Conservation (phyloP, 1,139 yeast species). For the Taphrina sp. region DNA sequence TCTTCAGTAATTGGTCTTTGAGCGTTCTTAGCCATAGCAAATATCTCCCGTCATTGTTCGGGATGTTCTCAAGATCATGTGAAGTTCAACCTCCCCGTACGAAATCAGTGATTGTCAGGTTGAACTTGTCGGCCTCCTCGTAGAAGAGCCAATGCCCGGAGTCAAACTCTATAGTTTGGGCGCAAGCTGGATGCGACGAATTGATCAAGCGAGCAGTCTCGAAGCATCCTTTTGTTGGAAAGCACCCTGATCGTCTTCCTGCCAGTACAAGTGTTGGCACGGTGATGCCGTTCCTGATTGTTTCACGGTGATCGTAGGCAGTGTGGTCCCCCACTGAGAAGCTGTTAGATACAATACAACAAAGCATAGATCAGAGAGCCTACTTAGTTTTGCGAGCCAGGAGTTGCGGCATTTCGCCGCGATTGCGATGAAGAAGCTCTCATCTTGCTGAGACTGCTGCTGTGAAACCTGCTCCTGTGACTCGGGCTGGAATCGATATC, state of each 20-base stretch:
- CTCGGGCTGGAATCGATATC: slow-evolving; percentile 18
- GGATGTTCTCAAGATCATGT: too few species aligned
- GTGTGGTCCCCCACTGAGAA: slow-evolving; percentile 26
- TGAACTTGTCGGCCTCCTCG: slow-evolving; percentile 26
- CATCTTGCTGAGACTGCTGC: slow-evolving; percentile 1
- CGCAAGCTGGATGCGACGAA: not conserved
- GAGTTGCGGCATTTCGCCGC: slow-evolving; percentile 4
- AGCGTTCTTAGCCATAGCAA: too few species aligned
- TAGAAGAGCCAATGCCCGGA: slow-evolving; percentile 32
- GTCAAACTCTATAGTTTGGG: slow-evolving; percentile 10
- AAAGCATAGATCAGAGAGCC: not conserved
- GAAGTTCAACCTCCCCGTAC: too few species aligned
- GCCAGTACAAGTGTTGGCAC: slow-evolving; percentile 20
- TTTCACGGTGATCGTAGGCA: slow-evolving; percentile 23
- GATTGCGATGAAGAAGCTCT: slow-evolving; percentile 8
- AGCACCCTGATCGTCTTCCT: slow-evolving; percentile 27
- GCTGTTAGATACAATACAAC: too few species aligned
- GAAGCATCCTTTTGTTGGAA: slow-evolving; percentile 15
- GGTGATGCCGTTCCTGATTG: slow-evolving; percentile 2
- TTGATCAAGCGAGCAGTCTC: slow-evolving; percentile 26
- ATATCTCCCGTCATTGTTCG: too few species aligned
- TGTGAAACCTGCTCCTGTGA: not conserved
- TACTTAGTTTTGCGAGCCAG: slow-evolving; percentile 30
- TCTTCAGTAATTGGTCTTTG: too few species aligned
- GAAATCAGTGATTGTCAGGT: not conserved